Conservation (phyloP, 2,329 filamentous ascomycete genomes). For the Leptographium procerum region DNA sequence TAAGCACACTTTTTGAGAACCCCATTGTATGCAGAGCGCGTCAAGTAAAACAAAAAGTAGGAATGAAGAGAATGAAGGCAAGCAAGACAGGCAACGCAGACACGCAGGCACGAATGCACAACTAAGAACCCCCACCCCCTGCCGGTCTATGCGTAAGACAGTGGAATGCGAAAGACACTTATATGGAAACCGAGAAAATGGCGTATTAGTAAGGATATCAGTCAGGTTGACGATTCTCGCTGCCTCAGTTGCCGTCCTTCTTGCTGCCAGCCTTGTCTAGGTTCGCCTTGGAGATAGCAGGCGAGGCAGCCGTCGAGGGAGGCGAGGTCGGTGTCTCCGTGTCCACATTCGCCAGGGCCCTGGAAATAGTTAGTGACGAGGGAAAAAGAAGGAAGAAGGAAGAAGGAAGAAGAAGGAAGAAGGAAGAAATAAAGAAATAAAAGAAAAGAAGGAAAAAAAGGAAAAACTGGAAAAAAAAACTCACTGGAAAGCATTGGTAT, state of each 20-base stretch:
- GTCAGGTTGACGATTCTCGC: background rate
- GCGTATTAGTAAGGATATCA: background rate
- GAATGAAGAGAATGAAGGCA: no score
- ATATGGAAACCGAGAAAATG: conserved; percentile 21
- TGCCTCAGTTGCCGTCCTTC: conserved; percentile 31
- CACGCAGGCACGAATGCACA: conserved; percentile 22
- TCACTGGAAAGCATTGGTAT: conserved; percentile 91
- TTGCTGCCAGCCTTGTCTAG: conserved; percentile 42
- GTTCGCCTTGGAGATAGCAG: conserved; percentile 51
- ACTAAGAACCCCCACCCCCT: conserved; percentile 12
- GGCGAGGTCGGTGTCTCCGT: conserved; percentile 56
- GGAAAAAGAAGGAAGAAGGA: no score
- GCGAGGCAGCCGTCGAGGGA: conserved; percentile 56
- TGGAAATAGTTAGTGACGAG: conserved; percentile 16
- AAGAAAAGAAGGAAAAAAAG: conserved; percentile 5
- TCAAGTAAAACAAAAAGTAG: background rate
- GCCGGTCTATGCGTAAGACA: conserved; percentile 34
- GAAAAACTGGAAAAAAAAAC: no score
- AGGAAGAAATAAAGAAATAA: background rate
- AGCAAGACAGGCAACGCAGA: background rate
- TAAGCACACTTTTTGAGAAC: conserved; percentile 31
- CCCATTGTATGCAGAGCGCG: conserved; percentile 20
- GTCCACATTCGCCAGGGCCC: conserved; percentile 50
- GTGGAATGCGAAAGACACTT: conserved; percentile 27
- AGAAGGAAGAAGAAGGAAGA: no score